phyloP scores from a whole-genome alignment of 169 alveolate species.

The Plasmodium gonderi region DNA sequence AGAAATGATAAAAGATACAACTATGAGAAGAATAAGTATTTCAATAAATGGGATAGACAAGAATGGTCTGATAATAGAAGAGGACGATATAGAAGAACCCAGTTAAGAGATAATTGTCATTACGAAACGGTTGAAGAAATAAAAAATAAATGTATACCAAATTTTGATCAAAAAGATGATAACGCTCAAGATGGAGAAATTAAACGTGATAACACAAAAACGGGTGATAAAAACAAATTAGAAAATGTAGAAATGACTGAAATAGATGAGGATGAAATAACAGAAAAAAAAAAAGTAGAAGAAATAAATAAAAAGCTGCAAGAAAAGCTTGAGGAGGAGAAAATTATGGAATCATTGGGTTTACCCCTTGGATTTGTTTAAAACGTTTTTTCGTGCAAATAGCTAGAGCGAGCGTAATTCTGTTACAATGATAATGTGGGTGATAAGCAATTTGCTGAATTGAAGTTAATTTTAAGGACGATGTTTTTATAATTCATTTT shows the following conservation, averaged over 20 bases:
- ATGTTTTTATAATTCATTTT: no score
- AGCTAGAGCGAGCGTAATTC: background rate
- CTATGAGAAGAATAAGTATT: background rate
- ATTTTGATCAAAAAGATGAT: background rate
- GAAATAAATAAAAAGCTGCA: slow-evolving; percentile 54
- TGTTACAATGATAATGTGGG: background rate
- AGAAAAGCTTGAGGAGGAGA: slow-evolving; percentile 63
- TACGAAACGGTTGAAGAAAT: slow-evolving; percentile 55
- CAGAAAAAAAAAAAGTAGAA: background rate
- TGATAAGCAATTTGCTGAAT: background rate
- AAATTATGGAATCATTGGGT: slow-evolving; percentile 54
- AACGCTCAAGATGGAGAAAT: background rate
- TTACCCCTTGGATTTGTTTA: slow-evolving; percentile 62
- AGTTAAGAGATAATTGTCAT: slow-evolving; percentile 34
- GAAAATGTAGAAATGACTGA: background rate
- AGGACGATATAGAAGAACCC: slow-evolving; percentile 23
- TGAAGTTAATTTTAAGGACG: background rate
- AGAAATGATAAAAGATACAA: background rate
- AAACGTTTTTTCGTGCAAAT: background rate
- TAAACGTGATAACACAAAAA: background rate
- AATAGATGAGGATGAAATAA: slow-evolving; percentile 8
- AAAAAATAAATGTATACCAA: background rate
- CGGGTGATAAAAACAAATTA: background rate
- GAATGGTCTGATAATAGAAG: background rate
- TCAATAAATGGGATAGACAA: background rate